Evolutionary conservation across 768 basidiomycete genomes (phyloP), one percentile per base, ranked within the genome.

Genomic region (Termitomyces sp.): DNA sequence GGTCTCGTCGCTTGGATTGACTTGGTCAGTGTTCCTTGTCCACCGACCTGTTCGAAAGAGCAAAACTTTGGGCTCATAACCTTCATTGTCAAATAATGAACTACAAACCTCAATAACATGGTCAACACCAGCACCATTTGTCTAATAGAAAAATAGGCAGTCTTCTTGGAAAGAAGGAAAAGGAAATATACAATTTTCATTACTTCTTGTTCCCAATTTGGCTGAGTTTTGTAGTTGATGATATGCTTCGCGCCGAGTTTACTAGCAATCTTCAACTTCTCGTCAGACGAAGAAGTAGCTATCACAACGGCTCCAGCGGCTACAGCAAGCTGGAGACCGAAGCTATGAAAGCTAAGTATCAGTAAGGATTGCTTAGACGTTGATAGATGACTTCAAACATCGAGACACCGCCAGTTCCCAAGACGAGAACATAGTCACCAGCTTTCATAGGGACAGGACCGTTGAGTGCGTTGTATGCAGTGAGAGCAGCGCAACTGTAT

Each of bases 251-350:
- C 77, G 21, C 85, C 83, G 19, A 84, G 74, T 43, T 74, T 74
- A 44, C 71, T 67, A 9, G 76, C 83, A 28, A 77, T 58, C 56
- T 77, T 72, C 15, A 86, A 72, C 61, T 88, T 89, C 45, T 77
- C 74, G 60, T 87, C 83, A 0, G 82, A 83, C 0, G 84, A 86
- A 0, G 85, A 87, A 0, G 85, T 88, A 26, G 76, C 75, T 59
- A 89, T 85, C 55, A 86, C 84, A 1, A 68, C 77, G 2, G 84
- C 85, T 35, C 85, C 85, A 8, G 80, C 74, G 2, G 82, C 80
- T 42, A 83, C 74, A 2, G 85, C 84, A 44, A 88, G 67, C 66
- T 87, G 82, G 2, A 80, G 68, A 2, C 73, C 84, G 60, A 81
- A 84, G 40, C 82, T 79, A 43, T 34, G 5, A 37, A 35, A 4